Conservation (phyloP, 768 basidiomycete species). For the Asterophora lycoperdoides region DNA sequence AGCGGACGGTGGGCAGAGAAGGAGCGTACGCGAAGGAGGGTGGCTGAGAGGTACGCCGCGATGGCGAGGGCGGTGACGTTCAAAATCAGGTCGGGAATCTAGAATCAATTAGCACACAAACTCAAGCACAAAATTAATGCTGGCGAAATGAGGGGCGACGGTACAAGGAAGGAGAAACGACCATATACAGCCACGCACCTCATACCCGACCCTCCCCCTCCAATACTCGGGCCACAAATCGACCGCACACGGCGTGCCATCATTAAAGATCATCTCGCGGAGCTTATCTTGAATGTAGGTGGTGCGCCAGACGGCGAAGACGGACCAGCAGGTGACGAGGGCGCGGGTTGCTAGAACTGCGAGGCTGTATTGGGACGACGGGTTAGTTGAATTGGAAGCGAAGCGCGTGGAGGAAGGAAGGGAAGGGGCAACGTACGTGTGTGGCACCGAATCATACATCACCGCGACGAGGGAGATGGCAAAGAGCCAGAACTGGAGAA, state of each 20-base stretch:
- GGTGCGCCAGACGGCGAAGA: slow-evolving; percentile 48
- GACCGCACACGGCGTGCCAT: slow-evolving; percentile 44
- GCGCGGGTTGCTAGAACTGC: slow-evolving; percentile 46
- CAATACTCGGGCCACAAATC: slow-evolving; percentile 47
- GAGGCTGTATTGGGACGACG: slow-evolving; percentile 37
- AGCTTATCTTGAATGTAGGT: slow-evolving; percentile 30
- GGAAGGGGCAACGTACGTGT: slow-evolving; percentile 35
- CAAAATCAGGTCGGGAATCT: slow-evolving; percentile 49
- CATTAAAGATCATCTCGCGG: slow-evolving; percentile 31
- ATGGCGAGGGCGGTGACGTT: slow-evolving; percentile 40
- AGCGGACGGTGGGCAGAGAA: too few species aligned
- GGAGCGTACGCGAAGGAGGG: slow-evolving; percentile 36
- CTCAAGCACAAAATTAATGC: too few species aligned
- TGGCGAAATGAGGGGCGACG: too few species aligned
- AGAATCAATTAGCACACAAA: too few species aligned
- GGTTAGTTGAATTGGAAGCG: too few species aligned
- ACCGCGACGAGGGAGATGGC: slow-evolving; percentile 47
- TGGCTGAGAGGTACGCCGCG: slow-evolving; percentile 40
- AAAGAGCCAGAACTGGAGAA: slow-evolving; percentile 53
- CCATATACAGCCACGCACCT: slow-evolving; percentile 35
- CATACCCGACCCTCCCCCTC: slow-evolving; percentile 32
- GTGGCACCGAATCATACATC: slow-evolving; percentile 49
- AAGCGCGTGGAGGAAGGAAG: too few species aligned
- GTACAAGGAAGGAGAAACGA: too few species aligned
- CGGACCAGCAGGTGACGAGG: slow-evolving; percentile 46